Evolutionary conservation across 768 basidiomycete species (phyloP).

Genomic region (Amanita exitialis): DNA sequence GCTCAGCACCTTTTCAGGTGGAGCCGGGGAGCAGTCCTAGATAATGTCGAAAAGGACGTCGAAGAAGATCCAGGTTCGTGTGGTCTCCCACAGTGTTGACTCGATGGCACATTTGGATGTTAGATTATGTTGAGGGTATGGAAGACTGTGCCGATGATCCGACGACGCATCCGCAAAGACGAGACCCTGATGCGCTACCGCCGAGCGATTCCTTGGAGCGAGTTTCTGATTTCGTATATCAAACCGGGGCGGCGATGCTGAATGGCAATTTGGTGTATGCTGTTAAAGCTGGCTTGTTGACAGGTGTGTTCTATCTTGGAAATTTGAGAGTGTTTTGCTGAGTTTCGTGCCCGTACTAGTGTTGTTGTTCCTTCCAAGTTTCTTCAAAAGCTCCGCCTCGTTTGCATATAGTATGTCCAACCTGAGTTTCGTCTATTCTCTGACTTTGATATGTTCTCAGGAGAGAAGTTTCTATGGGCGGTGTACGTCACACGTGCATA

Average conservation of each 20-base stretch:
- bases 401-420: constrained; percentile 44
- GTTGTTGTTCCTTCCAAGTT: constrained; percentile 47
- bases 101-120: not conserved
- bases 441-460: constrained; percentile 19
- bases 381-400: constrained; percentile 39
- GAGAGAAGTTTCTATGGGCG: constrained; percentile 60
- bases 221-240: constrained; percentile 36
- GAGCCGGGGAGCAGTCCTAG: constrained; percentile 36
- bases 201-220: constrained; percentile 51
- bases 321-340: not conserved
- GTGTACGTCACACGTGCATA: constrained; percentile 33
- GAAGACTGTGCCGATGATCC: constrained; percentile 26
- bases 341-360: constrained; percentile 22
- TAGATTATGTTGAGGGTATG: constrained; percentile 47
- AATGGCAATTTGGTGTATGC: constrained; percentile 60
- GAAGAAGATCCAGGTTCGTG: constrained; percentile 64
- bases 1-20: constrained; percentile 23
- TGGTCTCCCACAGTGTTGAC: not conserved
- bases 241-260: constrained; percentile 26
- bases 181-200: constrained; percentile 71
- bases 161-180: constrained; percentile 42
- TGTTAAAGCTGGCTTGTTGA: constrained; percentile 59
- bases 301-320: constrained; percentile 25
- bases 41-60: constrained; percentile 34
- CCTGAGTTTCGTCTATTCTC: constrained; percentile 13